A percentile compares a stretch with the other conserved stretches of the same genome.
Evolutionary conservation across 2,329 filamentous ascomycete species (phyloP).

Genomic region (Phialocephala sp.): DNA sequence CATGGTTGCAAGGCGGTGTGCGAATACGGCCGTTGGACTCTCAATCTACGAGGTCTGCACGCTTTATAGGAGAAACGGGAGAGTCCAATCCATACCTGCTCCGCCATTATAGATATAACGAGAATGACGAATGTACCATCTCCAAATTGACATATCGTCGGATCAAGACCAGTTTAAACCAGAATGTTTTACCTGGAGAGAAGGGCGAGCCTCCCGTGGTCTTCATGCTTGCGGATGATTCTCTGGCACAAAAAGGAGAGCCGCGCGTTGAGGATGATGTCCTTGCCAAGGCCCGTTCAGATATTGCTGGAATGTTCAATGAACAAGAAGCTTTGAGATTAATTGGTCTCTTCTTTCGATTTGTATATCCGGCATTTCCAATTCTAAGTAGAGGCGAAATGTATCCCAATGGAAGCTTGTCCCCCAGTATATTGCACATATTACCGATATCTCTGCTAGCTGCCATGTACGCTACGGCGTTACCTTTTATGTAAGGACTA

Average conservation of each 20-base stretch:
- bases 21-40: constrained; percentile 39
- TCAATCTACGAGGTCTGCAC: constrained; percentile 35
- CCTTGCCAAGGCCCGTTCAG: constrained; percentile 36
- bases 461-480: constrained; percentile 50
- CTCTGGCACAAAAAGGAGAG: constrained; percentile 40
- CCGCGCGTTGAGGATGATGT: constrained; percentile 40
- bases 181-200: constrained; percentile 32
- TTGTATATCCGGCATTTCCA: constrained; percentile 52
- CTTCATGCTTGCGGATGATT: constrained; percentile 43
- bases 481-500: constrained; percentile 46
- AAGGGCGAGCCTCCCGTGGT: constrained; percentile 41
- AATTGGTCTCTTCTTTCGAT: constrained; percentile 48
- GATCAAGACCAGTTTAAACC: constrained; percentile 33
- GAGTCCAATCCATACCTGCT: constrained; percentile 43
- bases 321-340: constrained; percentile 46
- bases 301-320: constrained; percentile 40
- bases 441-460: constrained; percentile 47
- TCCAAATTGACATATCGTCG: constrained; percentile 42
- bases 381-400: constrained; percentile 47
- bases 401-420: constrained; percentile 36
- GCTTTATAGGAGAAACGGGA: constrained; percentile 43
- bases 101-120: constrained; percentile 40
- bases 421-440: constrained; percentile 41
- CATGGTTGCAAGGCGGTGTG: constrained; percentile 34
- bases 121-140: constrained; percentile 42